Conservation (phyloP, 2,329 filamentous ascomycete genomes). For the Trichoderma sp. region DNA sequence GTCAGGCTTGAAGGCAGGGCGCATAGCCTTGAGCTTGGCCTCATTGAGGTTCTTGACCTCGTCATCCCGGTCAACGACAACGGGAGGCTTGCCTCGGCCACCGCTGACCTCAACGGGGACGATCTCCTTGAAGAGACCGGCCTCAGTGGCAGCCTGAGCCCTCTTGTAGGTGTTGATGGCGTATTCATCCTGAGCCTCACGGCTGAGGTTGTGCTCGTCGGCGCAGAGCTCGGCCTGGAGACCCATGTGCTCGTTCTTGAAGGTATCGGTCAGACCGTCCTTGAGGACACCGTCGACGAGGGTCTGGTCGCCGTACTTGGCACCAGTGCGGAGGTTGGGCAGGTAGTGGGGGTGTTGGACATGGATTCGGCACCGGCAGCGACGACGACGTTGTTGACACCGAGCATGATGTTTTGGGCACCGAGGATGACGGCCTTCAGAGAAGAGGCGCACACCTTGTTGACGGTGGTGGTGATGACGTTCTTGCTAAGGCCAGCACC, state of each 20-base stretch:
- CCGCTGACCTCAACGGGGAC: conserved; percentile 84
- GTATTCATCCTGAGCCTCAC: conserved; percentile 91
- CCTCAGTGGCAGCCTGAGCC: conserved; percentile 81
- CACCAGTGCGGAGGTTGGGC: conserved; percentile 78
- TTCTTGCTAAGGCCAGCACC: conserved; percentile 79
- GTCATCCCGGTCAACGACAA: conserved; percentile 82
- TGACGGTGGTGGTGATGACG: conserved; percentile 87
- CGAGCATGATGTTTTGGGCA: conserved; percentile 96
- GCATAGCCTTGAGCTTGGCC: conserved; percentile 81
- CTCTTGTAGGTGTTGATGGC: conserved; percentile 94
- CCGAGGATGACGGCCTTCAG: conserved; percentile 94
- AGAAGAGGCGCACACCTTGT: conserved; percentile 97
- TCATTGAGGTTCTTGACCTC: conserved; percentile 93
- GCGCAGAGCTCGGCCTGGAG: conserved; percentile 91
- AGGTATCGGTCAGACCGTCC: conserved; percentile 93
- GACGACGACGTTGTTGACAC: conserved; percentile 88
- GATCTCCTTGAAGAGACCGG: conserved; percentile 86
- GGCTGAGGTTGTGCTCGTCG: conserved; percentile 74
- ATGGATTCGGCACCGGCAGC: conserved; percentile 97
- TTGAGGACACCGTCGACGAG: conserved; percentile 90
- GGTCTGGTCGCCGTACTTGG: conserved; percentile 90
- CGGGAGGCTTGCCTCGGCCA: conserved; percentile 83
- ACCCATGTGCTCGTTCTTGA: conserved; percentile 97
- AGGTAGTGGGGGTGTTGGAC: conserved; percentile 97
- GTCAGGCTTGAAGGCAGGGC: conserved; percentile 77